Evolutionary conservation across 1,139 yeast species (phyloP).

Genomic region (Hemisphaericaspora xylanilytica): DNA sequence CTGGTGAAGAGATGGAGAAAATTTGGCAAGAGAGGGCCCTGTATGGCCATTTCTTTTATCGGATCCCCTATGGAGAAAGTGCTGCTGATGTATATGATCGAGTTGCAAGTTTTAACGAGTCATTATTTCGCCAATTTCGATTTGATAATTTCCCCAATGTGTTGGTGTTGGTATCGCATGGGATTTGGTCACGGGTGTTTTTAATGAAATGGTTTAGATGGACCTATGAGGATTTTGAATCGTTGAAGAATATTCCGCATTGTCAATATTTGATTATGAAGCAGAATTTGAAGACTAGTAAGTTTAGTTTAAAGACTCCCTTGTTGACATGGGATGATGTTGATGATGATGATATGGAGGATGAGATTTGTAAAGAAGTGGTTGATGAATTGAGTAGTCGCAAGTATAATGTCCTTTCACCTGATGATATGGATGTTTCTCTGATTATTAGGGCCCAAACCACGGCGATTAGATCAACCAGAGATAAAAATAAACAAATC

Average conservation of each 20-base stretch:
- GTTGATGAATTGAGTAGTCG: slow-evolving; percentile 40
- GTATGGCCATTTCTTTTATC: slow-evolving; percentile 87
- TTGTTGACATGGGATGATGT: slow-evolving; percentile 61
- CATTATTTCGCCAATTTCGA: slow-evolving; percentile 76
- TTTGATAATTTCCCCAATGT: slow-evolving; percentile 66
- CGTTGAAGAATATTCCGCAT: slow-evolving; percentile 76
- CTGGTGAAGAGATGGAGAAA: slow-evolving; percentile 70
- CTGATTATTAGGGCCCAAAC: slow-evolving; percentile 45
- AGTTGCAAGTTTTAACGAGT: slow-evolving; percentile 84
- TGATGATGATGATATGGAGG: slow-evolving; percentile 38
- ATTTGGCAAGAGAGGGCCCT: slow-evolving; percentile 81
- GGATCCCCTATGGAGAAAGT: slow-evolving; percentile 91
- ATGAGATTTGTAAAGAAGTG: slow-evolving; percentile 40
- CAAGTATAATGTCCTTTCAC: slow-evolving; percentile 20
- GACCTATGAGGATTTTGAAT: slow-evolving; percentile 86
- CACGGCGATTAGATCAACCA: slow-evolving; percentile 37
- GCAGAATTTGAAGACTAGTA: slow-evolving; percentile 40
- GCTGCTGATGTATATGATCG: slow-evolving; percentile 95
- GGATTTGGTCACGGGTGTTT: slow-evolving; percentile 90
- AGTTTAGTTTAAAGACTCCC: slow-evolving; percentile 52
- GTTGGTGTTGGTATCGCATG: slow-evolving; percentile 83
- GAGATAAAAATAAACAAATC: slow-evolving; percentile 37
- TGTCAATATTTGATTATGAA: slow-evolving; percentile 83
- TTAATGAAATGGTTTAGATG: slow-evolving; percentile 92
- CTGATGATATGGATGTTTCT: slow-evolving; percentile 43